Evolutionary conservation across 805 yeast species (phyloP).

Genomic region (Suhomyces tanzawaensis): DNA sequence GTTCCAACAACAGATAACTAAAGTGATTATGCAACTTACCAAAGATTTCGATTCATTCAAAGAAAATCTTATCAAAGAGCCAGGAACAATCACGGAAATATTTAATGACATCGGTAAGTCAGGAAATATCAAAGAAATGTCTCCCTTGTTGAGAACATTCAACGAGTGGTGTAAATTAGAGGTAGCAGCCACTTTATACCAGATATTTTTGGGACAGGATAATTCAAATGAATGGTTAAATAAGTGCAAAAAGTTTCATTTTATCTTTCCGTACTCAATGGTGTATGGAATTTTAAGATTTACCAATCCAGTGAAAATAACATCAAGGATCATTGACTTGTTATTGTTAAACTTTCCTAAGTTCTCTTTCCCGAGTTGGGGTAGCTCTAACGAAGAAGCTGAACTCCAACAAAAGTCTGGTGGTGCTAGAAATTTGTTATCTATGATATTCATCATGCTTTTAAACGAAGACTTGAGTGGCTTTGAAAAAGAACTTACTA

Average conservation of each 20-base stretch:
- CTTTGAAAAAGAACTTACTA: constrained; percentile 52
- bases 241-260: constrained; percentile 70
- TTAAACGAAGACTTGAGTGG: constrained; percentile 72
- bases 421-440: constrained; percentile 48
- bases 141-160: constrained; percentile 66
- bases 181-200: constrained; percentile 80
- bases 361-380: constrained; percentile 20
- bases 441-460: constrained; percentile 68
- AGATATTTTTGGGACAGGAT: constrained; percentile 77
- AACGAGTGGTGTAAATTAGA: constrained; percentile 82
- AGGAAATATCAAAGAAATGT: constrained; percentile 51
- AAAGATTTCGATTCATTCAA: constrained; percentile 60
- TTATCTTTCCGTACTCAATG: constrained; percentile 74
- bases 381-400: constrained; percentile 7
- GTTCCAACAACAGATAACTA: constrained; percentile 69
- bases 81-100: constrained; percentile 56
- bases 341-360: constrained; percentile 55
- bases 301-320: constrained; percentile 84
- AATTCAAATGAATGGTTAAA: constrained; percentile 71
- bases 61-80: constrained; percentile 45
- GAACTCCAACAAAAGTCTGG: constrained; percentile 10
- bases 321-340: constrained; percentile 75
- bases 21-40: constrained; percentile 53
- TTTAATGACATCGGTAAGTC: constrained; percentile 65
- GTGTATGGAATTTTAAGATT: constrained; percentile 73